Percentiles rank a stretch among this genome's conserved stretches.
Evolutionary conservation across 2,329 filamentous ascomycete genomes (phyloP).

Genomic region (Blastomyces silverae): DNA sequence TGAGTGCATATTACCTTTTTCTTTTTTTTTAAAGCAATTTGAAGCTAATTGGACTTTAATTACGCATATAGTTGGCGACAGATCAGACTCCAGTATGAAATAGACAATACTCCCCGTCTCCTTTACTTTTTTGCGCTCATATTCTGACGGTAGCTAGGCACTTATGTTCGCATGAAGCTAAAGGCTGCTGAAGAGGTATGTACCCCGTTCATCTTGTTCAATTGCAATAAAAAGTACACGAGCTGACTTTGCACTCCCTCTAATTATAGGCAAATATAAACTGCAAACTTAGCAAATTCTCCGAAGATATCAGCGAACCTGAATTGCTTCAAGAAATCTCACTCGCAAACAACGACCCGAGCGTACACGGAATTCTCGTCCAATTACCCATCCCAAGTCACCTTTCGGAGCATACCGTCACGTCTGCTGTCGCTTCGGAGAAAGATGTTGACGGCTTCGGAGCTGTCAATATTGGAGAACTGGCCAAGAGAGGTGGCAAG

Average conservation of each 20-base stretch:
- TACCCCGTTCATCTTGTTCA: slow-evolving; percentile 19
- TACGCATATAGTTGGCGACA: slow-evolving; percentile 64
- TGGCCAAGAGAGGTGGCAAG: slow-evolving; percentile 87
- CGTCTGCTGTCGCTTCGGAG: slow-evolving; percentile 80
- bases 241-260: slow-evolving; percentile 14
- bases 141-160: slow-evolving; percentile 51
- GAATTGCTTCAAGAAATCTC: slow-evolving; percentile 80
- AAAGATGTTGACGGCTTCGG: slow-evolving; percentile 99
- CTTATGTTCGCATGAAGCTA: slow-evolving; percentile 99
- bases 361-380: slow-evolving; percentile 86
- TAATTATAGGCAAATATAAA: slow-evolving; percentile 70
- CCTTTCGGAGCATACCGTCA: slow-evolving; percentile 83
- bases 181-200: slow-evolving; percentile 86
- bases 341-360: slow-evolving; percentile 75
- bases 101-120: slow-evolving; percentile 20
- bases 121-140: slow-evolving; percentile 18
- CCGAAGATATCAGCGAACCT: slow-evolving; percentile 70
- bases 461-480: slow-evolving; percentile 86
- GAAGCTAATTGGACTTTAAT: slow-evolving; percentile 17
- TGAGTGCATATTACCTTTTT: too few relatives aligned
- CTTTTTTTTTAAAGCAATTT: neutral
- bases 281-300: slow-evolving; percentile 78
- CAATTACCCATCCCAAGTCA: slow-evolving; percentile 85
- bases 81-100: slow-evolving; percentile 77
- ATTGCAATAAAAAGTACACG: neutral